Evolutionary conservation across 1,139 yeast species (phyloP), one percentile per base, ranked within the genome.

Genomic region (Yamadazyma diospyri): DNA sequence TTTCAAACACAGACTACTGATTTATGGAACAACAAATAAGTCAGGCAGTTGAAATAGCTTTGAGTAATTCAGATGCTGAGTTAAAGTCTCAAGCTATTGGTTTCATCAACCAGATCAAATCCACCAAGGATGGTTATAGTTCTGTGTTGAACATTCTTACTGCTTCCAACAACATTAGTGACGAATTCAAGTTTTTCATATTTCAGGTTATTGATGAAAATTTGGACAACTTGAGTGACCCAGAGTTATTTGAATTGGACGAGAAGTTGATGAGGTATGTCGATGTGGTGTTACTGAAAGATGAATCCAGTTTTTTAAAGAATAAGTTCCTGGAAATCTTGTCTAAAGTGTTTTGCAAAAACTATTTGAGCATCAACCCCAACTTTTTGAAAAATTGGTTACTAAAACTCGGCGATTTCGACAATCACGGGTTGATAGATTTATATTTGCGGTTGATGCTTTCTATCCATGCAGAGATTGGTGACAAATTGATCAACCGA

Each of bases 41-140:
- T 59, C 95, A 88, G 65, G 98, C 97, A 30, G 95, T 92, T 35
- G 82, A 79, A 46, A 81, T 89, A 44, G 97, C 97, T 23, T 76
- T 87, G 42, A 79, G 81, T 53, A 68, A 81, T n/a, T 75, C 84
- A 15, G 94, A 86, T 55, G 64, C 72, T 16, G 62, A 58, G 29
- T 64, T 89, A 38, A 83, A 84, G 51, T 78, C 74, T 45, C 96
- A 89, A 67, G 98, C 98, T 19, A 70, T 85, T 43, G 81, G 79
- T 28, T 89, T 79, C 55, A 76, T 92, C 50, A 77, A 78, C 44
- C 82, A 81, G 43, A 71, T 88, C 48, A 87, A 87, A 50, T 61
- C 76, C 19, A 80, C 95, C 8, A 71, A 72, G 15, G 81, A 83
- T 46, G 95, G 97, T 2, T 84, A 92, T 76, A 77, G 78, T 46